Evolutionary conservation across 2,329 filamentous ascomycete species (phyloP).

Genomic region (Epicoccum nigrum): DNA sequence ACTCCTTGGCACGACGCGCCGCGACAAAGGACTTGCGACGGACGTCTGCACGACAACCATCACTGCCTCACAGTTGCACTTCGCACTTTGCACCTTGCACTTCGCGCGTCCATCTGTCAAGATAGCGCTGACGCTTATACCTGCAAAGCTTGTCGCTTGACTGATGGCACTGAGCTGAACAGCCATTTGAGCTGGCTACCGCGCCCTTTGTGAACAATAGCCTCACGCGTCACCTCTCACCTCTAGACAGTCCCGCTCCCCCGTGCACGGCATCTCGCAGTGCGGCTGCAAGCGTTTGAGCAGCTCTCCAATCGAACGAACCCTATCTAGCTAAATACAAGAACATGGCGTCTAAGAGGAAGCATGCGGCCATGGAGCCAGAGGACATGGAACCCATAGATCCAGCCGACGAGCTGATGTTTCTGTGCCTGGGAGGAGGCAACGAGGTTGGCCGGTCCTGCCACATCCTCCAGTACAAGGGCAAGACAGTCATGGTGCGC

Average conservation of each 20-base stretch:
- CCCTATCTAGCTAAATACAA: background rate
- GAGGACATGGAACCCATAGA: conserved; percentile 84
- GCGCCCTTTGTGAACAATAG: background rate
- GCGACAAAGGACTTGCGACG: conserved; percentile 28
- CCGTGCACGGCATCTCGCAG: background rate
- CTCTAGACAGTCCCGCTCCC: background rate
- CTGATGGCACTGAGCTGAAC: conserved; percentile 17
- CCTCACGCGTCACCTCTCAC: conserved; percentile 1
- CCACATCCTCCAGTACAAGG: conserved; percentile 98
- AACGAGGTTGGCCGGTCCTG: conserved; percentile 97
- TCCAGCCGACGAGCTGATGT: conserved; percentile 91
- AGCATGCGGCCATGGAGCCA: conserved; percentile 79
- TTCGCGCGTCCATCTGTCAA: background rate
- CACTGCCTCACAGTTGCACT: background rate
- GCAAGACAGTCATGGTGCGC: conserved; percentile 96
- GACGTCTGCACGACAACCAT: conserved; percentile 4
- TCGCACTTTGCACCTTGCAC: conserved; percentile 1
- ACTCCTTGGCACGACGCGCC: conserved; percentile 36
- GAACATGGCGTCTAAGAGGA: conserved; percentile 89
- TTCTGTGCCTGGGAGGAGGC: conserved; percentile 89
- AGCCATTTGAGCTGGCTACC: conserved; percentile 3
- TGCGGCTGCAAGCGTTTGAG: background rate
- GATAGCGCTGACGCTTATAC: background rate
- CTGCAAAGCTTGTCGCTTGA: conserved; percentile 4
- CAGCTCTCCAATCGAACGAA: background rate